Evolutionary conservation across 2,329 filamentous ascomycete species (phyloP).

Genomic region (Ceratocystis papillata): DNA sequence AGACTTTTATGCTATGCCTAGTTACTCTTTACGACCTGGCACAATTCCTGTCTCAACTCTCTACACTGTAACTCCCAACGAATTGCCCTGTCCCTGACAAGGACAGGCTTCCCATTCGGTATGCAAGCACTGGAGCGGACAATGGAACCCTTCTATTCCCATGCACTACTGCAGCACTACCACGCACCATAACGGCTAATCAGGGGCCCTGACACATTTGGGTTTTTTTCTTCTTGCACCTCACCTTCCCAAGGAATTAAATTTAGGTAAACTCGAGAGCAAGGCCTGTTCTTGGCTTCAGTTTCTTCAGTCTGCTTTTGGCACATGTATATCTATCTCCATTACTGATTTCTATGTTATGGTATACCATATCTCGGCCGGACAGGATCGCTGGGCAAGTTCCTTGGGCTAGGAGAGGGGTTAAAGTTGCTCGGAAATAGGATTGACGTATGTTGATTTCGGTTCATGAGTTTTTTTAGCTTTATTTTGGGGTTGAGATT

Average conservation of each 20-base stretch:
- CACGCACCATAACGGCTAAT: neutral
- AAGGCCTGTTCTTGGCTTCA: neutral
- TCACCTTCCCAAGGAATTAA: neutral
- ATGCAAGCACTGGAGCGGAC: constrained; percentile 7
- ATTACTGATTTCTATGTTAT: neutral
- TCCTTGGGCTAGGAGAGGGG: neutral
- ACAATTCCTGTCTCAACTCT: neutral
- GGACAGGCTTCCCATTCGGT: neutral
- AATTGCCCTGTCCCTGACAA: constrained; percentile 7
- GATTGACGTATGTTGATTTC: constrained; percentile 8
- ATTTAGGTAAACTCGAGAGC: neutral
- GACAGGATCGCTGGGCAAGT: neutral
- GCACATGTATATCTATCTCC: neutral
- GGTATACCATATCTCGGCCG: neutral
- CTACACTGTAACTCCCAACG: neutral
- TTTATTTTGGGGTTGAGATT: neutral
- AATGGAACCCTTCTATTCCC: neutral
- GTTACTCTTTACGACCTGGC: neutral
- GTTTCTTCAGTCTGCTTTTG: neutral
- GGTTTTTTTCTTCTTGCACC: neutral
- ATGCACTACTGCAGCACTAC: neutral
- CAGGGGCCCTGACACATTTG: constrained; percentile 1
- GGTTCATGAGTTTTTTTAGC: neutral
- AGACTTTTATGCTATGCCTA: neutral
- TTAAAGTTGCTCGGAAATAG: neutral